Evolutionary conservation across 768 basidiomycete genomes (phyloP), one percentile per base, ranked within the genome.

Genomic region (Trametes sanguinea): DNA sequence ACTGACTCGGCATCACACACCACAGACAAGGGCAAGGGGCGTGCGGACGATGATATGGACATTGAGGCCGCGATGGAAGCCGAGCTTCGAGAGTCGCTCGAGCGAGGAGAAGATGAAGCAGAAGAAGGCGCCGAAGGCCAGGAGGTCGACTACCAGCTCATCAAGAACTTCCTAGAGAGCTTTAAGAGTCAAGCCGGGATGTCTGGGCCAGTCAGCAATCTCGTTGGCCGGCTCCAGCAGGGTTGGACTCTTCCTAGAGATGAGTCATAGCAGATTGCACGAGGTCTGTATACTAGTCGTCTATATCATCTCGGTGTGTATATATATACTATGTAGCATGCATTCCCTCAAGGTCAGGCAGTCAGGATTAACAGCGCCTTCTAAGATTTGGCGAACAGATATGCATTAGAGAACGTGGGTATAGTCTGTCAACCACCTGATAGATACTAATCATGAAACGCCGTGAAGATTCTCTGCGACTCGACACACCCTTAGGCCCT

Each of bases 81-180:
- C 2, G 97, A 99, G 70, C 79, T 97, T 7, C 81, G 80, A 42
- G 82, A 81, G 8, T 78, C 86, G 0, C 74, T 96, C 50, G 85
- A 79, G 47, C 71, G 51, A 70, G 83, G 67, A 45, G 80, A 69
- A 68, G 83, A 80, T 6, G 85, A 81, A 11, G 85, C 85, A n/a
- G 85, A 81, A 27, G 83, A 79, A 32, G 77, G 77, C 45, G 80
- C 75, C n/a, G 79, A 76, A 2, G 77, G 77, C 10, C 77, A 75
- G 29, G 75, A 80, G 40, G 80, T 85, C 70, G 94, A 99, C 73
- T 97, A 95, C 74, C 87, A 87, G 67, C 76, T 98, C 69, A 96
- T 98, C 78, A 96, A 94, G 76, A 96, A 97, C 74, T 95, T 99
- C 74, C 75, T 98, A 74, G 94, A 97, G 77, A 96, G 94, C 74